phyloP scores from a whole-genome alignment of 2,329 filamentous ascomycete species.

The Fusarium mexicanum region DNA sequence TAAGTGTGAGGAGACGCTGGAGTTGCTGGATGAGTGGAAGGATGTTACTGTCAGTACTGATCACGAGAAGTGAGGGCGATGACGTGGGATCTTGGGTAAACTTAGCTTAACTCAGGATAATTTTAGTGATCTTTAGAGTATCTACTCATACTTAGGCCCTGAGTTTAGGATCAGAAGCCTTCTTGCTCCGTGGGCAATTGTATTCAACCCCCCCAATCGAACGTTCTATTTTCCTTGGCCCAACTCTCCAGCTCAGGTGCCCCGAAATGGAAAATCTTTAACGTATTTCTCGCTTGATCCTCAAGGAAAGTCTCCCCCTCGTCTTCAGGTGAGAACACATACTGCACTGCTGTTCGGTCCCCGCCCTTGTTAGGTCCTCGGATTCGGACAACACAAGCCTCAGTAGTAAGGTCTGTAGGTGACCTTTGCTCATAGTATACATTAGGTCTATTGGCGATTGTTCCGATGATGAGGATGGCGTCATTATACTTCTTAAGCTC shows the following conservation, averaged over 20 bases:
- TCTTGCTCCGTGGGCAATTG: neutral
- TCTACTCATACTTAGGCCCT: neutral
- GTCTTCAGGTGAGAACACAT: neutral
- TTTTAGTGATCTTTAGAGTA: neutral
- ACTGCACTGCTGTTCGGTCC: neutral
- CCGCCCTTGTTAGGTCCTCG: neutral
- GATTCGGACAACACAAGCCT: neutral
- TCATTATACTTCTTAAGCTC: neutral
- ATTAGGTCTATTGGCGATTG: neutral
- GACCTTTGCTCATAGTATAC: neutral
- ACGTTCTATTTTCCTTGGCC: neutral
- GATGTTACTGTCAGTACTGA: slow-evolving; percentile 42
- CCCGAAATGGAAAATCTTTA: neutral
- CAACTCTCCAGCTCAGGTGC: neutral
- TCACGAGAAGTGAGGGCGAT: neutral
- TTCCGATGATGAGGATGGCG: neutral
- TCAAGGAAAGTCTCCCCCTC: neutral
- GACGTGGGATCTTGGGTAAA: neutral
- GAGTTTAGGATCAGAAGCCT: neutral
- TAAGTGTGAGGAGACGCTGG: slow-evolving; percentile 55
- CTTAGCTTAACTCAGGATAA: neutral
- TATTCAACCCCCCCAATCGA: neutral
- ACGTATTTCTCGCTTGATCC: neutral
- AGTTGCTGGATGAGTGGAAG: slow-evolving; percentile 61
- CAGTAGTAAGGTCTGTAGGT: neutral